phyloP scores from a whole-genome alignment of 179 eudicot genomes.

The Corrigiola litoralis region DNA sequence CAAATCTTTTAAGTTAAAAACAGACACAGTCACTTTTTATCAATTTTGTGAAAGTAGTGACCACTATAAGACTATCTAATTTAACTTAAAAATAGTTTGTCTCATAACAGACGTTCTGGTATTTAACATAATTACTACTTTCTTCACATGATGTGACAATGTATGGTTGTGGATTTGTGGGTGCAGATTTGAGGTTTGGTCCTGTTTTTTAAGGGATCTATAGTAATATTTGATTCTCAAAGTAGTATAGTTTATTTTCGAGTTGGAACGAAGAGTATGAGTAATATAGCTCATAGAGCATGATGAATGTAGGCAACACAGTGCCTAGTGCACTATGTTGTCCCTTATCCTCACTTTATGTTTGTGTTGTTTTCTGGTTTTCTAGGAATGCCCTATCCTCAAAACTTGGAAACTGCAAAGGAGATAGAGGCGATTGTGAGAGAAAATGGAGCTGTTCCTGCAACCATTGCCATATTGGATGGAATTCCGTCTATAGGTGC shows the following conservation, averaged over 20 bases:
- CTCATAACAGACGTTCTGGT: too few species aligned
- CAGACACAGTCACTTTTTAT: too few species aligned
- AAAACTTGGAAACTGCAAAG: slow-evolving; percentile 79
- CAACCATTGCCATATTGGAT: slow-evolving; percentile 88
- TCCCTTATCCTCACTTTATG: neutral
- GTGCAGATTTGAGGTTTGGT: neutral
- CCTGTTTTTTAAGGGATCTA: too few species aligned
- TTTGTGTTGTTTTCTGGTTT: slow-evolving; percentile 3
- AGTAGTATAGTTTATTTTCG: neutral
- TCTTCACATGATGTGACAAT: neutral
- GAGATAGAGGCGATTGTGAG: slow-evolving; percentile 85
- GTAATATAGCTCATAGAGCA: neutral
- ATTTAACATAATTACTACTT: too few species aligned
- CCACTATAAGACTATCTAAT: too few species aligned
- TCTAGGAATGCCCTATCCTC: slow-evolving; percentile 99
- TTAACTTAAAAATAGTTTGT: too few species aligned
- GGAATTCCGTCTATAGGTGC: slow-evolving; percentile 86
- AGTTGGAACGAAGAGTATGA: neutral
- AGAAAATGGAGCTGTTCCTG: slow-evolving; percentile 86
- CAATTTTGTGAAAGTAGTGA: too few species aligned
- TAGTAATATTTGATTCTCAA: too few species aligned
- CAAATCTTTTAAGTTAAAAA: too few species aligned
- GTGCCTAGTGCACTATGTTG: neutral
- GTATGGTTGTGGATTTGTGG: neutral
- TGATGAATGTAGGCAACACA: neutral